These are phyloP conservation scores for Begonia fuchsioides DNA, from an alignment of 306 rosid species.

Conservation along the genomic window DNA sequence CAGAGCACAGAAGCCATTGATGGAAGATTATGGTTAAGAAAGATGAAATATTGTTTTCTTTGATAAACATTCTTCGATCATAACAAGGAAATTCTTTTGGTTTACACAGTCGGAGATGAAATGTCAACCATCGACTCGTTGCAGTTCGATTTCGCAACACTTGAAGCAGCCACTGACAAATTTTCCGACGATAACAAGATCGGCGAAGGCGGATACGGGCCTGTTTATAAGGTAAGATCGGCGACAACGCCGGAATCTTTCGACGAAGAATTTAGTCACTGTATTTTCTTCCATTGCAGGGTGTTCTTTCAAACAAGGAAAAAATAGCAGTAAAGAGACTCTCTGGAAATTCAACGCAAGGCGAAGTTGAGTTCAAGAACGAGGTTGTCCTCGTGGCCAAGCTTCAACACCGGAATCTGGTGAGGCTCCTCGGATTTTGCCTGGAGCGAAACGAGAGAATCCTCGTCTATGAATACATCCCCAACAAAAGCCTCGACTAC, in stretches of 20 bases:
- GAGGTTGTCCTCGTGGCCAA: slow-evolving; percentile 14
- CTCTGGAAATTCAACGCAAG: slow-evolving; percentile 8
- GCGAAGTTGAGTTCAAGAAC: slow-evolving; percentile 7
- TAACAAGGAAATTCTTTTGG: too few species aligned
- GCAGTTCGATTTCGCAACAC: slow-evolving; percentile 11
- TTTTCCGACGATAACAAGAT: slow-evolving; percentile 13
- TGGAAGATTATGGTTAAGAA: neutral
- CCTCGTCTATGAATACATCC: slow-evolving; percentile 14
- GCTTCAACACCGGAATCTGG: slow-evolving; percentile 16
- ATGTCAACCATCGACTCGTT: slow-evolving; percentile 3
- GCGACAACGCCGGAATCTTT: too few species aligned
- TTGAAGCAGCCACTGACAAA: slow-evolving; percentile 13
- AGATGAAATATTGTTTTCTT: neutral
- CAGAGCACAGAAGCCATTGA: too few species aligned
- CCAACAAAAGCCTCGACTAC: slow-evolving; percentile 24
- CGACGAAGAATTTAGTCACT: too few species aligned
- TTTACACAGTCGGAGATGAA: slow-evolving; percentile 1
- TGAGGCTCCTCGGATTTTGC: slow-evolving; percentile 15
- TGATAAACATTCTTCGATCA: neutral
- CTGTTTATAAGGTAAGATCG: slow-evolving; percentile 11
- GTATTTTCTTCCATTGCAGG: slow-evolving; percentile 15
- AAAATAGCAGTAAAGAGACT: slow-evolving; percentile 16
- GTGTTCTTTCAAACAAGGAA: slow-evolving; percentile 10
- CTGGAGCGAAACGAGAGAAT: slow-evolving; percentile 12
- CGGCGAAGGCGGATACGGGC: slow-evolving; percentile 20